A percentile compares a stretch with the other conserved stretches of the same genome.
Conservation (phyloP, 345 rosid genomes). For the Adansonia digitata region DNA sequence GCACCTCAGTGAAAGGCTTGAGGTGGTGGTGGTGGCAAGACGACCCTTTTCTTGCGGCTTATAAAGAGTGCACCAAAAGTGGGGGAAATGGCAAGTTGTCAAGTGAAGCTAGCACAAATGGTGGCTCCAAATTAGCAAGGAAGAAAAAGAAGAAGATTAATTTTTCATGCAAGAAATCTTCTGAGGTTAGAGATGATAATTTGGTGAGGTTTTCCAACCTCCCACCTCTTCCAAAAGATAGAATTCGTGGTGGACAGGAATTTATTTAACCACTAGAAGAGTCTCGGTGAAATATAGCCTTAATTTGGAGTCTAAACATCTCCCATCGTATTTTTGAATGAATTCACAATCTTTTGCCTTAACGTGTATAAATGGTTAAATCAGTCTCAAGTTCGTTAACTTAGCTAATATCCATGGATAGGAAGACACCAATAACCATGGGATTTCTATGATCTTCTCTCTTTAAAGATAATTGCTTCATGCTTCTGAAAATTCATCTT, state of each 20-base stretch:
- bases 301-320: background rate
- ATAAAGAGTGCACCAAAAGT: constrained; percentile 55
- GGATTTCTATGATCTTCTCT: too few species aligned
- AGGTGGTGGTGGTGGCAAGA: constrained; percentile 35
- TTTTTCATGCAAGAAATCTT: constrained; percentile 52
- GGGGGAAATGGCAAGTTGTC: constrained; percentile 1
- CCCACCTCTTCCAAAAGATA: constrained; percentile 42
- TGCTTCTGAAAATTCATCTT: background rate
- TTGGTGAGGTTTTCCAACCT: constrained; percentile 31
- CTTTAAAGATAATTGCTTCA: too few species aligned
- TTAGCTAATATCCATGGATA: too few species aligned
- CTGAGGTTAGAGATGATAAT: constrained; percentile 43
- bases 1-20: constrained; percentile 33
- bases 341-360: background rate
- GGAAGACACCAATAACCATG: too few species aligned
- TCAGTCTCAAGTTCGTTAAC: too few species aligned
- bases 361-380: too few species aligned
- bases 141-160: constrained; percentile 28
- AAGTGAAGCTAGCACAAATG: constrained; percentile 17
- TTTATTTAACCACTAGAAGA: background rate
- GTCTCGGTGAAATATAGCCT: background rate
- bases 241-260: constrained; percentile 13
- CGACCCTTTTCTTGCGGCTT: constrained; percentile 65
- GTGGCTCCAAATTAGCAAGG: constrained; percentile 1
- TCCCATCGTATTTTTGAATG: background rate